phyloP scores from a whole-genome alignment of 495 filamentous ascomycete species.

The Aspergillus wentii region DNA sequence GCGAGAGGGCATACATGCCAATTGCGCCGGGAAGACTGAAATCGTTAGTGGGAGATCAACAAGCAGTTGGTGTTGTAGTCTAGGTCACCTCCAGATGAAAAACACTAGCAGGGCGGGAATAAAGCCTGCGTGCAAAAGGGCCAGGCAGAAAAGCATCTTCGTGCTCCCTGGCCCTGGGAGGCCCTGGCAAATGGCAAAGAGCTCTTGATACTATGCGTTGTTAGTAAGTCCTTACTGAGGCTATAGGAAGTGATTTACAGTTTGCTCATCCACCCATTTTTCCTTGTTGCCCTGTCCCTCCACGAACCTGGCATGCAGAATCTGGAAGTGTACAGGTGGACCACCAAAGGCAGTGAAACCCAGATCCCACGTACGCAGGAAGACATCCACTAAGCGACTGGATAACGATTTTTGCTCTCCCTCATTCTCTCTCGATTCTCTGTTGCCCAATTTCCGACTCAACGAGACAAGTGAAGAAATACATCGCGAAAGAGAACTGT shows the following conservation, averaged over 20 bases:
- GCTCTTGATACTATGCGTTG: conserved; percentile 64
- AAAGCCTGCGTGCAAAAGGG: conserved; percentile 60
- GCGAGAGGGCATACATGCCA: conserved; percentile 67
- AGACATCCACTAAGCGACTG: conserved; percentile 24
- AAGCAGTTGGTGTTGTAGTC: background rate
- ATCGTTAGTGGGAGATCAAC: background rate
- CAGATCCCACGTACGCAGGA: conserved; percentile 57
- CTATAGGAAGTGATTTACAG: conserved; percentile 30
- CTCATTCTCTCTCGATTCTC: background rate
- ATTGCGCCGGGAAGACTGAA: conserved; percentile 66
- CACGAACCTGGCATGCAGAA: conserved; percentile 63
- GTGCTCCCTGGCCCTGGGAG: conserved; percentile 73
- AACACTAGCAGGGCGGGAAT: conserved; percentile 59
- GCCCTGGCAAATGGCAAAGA: conserved; percentile 74
- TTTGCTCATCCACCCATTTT: conserved; percentile 73
- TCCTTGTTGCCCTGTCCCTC: conserved; percentile 38
- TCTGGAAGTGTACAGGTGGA: conserved; percentile 68
- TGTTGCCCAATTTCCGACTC: background rate
- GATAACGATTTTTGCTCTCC: conserved; percentile 1
- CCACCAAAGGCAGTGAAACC: conserved; percentile 71
- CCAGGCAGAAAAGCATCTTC: conserved; percentile 76
- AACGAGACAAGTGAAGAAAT: background rate
- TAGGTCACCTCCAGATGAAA: conserved; percentile 59
- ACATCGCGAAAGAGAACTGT: background rate
- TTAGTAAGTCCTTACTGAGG: background rate